Base-by-base conservation (phyloP, 768 basidiomycete genomes). In the Cystobasidium tubakii region DNA sequence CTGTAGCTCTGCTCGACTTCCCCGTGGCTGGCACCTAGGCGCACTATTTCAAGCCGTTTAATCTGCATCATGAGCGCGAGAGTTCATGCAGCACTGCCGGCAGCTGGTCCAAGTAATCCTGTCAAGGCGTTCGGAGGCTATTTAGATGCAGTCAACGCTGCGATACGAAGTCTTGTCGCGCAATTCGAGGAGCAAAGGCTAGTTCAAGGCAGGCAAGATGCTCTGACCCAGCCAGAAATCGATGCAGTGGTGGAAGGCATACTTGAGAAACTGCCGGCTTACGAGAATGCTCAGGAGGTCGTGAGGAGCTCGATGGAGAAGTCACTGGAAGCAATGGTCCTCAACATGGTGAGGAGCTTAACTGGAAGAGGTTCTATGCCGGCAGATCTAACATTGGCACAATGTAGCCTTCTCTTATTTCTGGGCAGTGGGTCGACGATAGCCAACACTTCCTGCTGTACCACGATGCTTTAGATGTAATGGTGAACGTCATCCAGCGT, bases 41-140 rank as follows among this genome's bases (percentile, higher is more conserved):
- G 46, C 15, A 12, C 4, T 50, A 6, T 50, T 17, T 15, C 46
- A 21, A 23, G 25, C 21, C 10, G 15, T 39, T 4, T 7, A 62
- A 62, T 13, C 57, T 7, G 9, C 31, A 62, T 4, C 4, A 29
- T 15, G 34, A 13, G 13, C 57, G 34, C 15, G 4, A 21, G 21
- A 29, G 17, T 62, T 7, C 21, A 39, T 2, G 31, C 36, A 9
- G 63, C 7, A 3, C 39, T 65, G 39, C 63, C 66, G 27, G 44
- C 6, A n/a, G 69, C 69, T 33, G 69, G 69, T 12, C 55, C 69
- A 2, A 71, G 69, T 34, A 71, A 71, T 31, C 69, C 55, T 10
- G 69, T 71, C 15, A 62, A 55, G 31, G 54, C 69, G 1, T 71
- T 71, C 33, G 54, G 55, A 7, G 69, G 33, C 17, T 71, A 71